Conservation (phyloP, 805 yeast species). For the Metschnikowia koreensis region DNA sequence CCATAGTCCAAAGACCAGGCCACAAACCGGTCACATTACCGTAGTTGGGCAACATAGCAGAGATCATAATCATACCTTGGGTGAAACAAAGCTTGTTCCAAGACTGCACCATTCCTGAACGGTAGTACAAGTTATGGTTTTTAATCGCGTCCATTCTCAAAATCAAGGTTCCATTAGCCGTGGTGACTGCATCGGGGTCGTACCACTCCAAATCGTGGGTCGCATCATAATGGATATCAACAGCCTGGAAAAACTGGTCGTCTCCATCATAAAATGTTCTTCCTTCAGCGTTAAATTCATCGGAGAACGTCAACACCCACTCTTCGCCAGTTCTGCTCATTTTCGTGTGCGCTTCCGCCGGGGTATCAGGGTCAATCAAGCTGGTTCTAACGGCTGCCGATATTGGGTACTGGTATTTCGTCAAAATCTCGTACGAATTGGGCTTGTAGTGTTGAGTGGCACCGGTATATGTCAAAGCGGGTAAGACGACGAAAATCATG, state of each 20-base stretch:
- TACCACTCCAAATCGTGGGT: conserved; percentile 46
- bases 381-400: conserved; percentile 35
- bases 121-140: conserved; percentile 35
- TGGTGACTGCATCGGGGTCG: conserved; percentile 42
- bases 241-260: conserved; percentile 44
- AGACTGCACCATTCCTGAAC: conserved; percentile 41
- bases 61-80: conserved; percentile 30
- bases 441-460: conserved; percentile 36
- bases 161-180: conserved; percentile 36
- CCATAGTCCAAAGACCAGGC: conserved; percentile 42
- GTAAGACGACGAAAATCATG: conserved; percentile 72
- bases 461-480: conserved; percentile 83
- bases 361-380: conserved; percentile 44
- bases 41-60: conserved; percentile 31
- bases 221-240: conserved; percentile 41
- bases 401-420: conserved; percentile 33
- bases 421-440: conserved; percentile 17
- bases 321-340: conserved; percentile 49
- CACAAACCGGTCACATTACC: conserved; percentile 34
- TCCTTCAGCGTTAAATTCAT: conserved; percentile 44
- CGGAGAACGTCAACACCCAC: conserved; percentile 41
- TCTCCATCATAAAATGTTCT: conserved; percentile 44
- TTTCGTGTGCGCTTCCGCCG: conserved; percentile 26
- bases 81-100: conserved; percentile 41
- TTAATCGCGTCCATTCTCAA: conserved; percentile 39